phyloP scores from a whole-genome alignment of 2,329 filamentous ascomycete genomes.

The Diplodia corticola region DNA sequence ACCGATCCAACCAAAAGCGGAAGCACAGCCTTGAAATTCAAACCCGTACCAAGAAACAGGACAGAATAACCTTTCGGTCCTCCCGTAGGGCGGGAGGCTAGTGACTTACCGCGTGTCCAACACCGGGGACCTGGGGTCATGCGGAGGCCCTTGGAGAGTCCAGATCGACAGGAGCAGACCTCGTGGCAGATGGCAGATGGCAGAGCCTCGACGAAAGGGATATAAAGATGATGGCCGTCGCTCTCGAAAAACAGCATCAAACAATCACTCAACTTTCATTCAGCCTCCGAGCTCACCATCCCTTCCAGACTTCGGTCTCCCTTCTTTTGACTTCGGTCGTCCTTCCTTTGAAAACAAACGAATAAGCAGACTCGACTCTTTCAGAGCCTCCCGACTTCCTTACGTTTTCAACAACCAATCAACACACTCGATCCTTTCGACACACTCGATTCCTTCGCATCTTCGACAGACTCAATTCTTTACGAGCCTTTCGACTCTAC shows the following conservation, averaged over 20 bases:
- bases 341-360: conserved; percentile 2
- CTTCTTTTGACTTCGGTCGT: conserved; percentile 3
- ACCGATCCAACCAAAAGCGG: not conserved
- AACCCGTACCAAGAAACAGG: not conserved
- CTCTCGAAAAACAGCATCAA: not conserved
- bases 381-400: not conserved
- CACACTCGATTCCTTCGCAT: not conserved
- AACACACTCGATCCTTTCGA: not conserved
- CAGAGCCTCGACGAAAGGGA: not conserved
- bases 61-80: not conserved
- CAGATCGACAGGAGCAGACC: not conserved
- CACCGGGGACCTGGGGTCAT: not conserved
- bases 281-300: not conserved
- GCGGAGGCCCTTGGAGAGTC: not conserved
- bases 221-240: not conserved
- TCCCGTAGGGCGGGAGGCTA: not conserved
- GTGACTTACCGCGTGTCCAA: not conserved
- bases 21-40: not conserved
- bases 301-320: not conserved
- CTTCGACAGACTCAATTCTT: not conserved
- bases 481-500: not conserved
- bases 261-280: not conserved
- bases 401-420: too few relatives aligned
- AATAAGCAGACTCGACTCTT: not conserved
- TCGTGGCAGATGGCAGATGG: not conserved